A percentile compares a stretch with the other conserved stretches of the same genome.
phyloP scores from a whole-genome alignment of 495 filamentous ascomycete species.

The Filosporella fistucella region DNA sequence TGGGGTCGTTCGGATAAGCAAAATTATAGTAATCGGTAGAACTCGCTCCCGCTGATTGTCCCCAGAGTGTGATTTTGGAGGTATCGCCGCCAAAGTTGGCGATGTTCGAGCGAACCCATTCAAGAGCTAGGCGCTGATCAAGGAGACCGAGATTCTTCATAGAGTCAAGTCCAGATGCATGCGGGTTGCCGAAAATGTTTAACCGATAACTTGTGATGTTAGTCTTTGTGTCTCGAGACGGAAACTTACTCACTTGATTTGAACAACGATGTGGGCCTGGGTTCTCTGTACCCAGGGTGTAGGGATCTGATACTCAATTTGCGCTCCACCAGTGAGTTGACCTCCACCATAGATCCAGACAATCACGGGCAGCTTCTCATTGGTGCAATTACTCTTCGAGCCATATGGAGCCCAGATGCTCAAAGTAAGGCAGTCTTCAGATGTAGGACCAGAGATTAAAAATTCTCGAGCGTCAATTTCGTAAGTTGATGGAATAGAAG shows the following conservation, averaged over 20 bases:
- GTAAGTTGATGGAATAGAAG: slow-evolving; percentile 22
- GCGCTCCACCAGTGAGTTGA: slow-evolving; percentile 44
- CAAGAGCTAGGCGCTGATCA: slow-evolving; percentile 63
- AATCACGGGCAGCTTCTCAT: slow-evolving; percentile 43
- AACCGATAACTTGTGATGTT: slow-evolving; percentile 53
- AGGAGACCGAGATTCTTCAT: slow-evolving; percentile 59
- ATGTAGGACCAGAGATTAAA: slow-evolving; percentile 39
- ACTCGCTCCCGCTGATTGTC: slow-evolving; percentile 41
- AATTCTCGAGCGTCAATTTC: slow-evolving; percentile 33
- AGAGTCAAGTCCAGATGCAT: slow-evolving; percentile 43
- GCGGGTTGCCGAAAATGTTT: slow-evolving; percentile 63
- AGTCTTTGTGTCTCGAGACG: background rate
- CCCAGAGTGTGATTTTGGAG: slow-evolving; percentile 26
- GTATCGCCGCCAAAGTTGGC: slow-evolving; percentile 65
- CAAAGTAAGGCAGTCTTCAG: slow-evolving; percentile 61
- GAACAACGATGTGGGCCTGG: slow-evolving; percentile 30
- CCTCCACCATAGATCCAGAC: slow-evolving; percentile 61
- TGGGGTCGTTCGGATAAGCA: slow-evolving; percentile 40
- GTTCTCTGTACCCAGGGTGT: slow-evolving; percentile 30
- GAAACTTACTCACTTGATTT: slow-evolving; percentile 20
- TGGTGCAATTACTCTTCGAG: slow-evolving; percentile 23
- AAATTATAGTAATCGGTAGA: slow-evolving; percentile 38
- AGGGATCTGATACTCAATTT: slow-evolving; percentile 26
- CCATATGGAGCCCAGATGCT: slow-evolving; percentile 44
- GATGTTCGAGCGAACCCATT: slow-evolving; percentile 74